Conservation (phyloP, 2,329 filamentous ascomycete genomes). For the Aplosporella prunicola region DNA sequence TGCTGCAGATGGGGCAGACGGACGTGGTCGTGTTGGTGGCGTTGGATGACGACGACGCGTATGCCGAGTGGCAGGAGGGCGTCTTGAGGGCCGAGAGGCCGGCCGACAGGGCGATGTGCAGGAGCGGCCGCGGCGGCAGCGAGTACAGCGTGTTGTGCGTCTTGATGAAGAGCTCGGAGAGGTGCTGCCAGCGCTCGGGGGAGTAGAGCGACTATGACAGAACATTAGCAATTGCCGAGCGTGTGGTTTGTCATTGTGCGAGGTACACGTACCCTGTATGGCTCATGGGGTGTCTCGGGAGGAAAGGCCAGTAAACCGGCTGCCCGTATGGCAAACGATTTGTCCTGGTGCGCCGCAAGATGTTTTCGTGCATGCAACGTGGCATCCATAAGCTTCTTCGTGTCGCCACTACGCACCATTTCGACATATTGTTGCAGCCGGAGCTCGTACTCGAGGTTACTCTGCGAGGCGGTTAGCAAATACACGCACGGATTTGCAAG, state of each 20-base stretch:
- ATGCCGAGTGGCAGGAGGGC: conserved; percentile 73
- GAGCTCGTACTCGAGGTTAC: conserved; percentile 84
- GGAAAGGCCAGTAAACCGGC: conserved; percentile 72
- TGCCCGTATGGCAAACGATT: conserved; percentile 61
- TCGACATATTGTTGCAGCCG: conserved; percentile 94
- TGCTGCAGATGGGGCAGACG: conserved; percentile 92
- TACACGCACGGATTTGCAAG: background rate
- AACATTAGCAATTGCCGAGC: background rate
- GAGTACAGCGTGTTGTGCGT: conserved; percentile 82
- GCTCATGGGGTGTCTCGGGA: conserved; percentile 49
- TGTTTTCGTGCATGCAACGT: conserved; percentile 75
- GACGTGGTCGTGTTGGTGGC: conserved; percentile 54
- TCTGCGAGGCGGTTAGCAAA: conserved; percentile 36
- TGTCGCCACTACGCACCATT: conserved; percentile 56
- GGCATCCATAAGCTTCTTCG: conserved; percentile 61
- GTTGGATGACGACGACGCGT: conserved; percentile 45
- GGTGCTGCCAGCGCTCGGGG: conserved; percentile 59
- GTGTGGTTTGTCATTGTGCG: background rate
- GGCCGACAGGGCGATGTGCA: conserved; percentile 83
- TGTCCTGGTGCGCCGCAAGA: conserved; percentile 59
- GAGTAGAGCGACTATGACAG: conserved; percentile 59
- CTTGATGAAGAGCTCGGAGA: conserved; percentile 70
- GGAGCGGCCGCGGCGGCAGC: conserved; percentile 70
- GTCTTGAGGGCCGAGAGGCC: conserved; percentile 94
- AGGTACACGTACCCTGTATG: conserved; percentile 44